Evolutionary conservation across 441 rosid species (phyloP).

Genomic region (Lagerstroemia fauriei): DNA sequence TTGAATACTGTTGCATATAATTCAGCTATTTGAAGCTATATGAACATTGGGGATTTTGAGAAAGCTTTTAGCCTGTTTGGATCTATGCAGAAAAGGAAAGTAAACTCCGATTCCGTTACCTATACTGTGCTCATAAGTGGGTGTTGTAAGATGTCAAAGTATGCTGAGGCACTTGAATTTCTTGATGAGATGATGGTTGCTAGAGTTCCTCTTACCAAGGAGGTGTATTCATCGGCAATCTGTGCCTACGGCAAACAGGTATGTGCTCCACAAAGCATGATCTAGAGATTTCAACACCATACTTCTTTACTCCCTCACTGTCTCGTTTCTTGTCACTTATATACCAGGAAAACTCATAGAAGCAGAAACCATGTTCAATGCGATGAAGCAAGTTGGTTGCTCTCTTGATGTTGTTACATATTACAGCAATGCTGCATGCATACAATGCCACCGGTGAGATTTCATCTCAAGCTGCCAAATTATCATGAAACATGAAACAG

Average conservation of each 20-base stretch:
- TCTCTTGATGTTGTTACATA: conserved; percentile 71
- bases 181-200: conserved; percentile 60
- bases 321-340: not conserved
- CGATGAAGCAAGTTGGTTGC: conserved; percentile 71
- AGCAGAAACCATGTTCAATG: conserved; percentile 75
- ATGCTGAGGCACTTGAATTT: conserved; percentile 66
- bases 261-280: conserved; percentile 35
- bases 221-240: conserved; percentile 73
- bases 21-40: conserved; percentile 82
- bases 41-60: conserved; percentile 74
- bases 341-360: conserved; percentile 60
- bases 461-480: conserved; percentile 11
- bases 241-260: conserved; percentile 79
- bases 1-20: conserved; percentile 81
- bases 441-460: conserved; percentile 66
- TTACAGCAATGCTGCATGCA: conserved; percentile 80
- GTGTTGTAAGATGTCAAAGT: conserved; percentile 71
- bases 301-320: not conserved
- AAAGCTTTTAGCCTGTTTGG: conserved; percentile 64
- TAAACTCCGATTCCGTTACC: conserved; percentile 70
- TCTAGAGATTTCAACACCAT: not conserved
- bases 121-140: conserved; percentile 77
- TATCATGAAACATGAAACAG: not conserved
- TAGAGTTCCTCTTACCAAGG: conserved; percentile 64
- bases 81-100: conserved; percentile 68